Conservation (phyloP, 768 basidiomycete genomes). For the Leccinum variicolor region DNA sequence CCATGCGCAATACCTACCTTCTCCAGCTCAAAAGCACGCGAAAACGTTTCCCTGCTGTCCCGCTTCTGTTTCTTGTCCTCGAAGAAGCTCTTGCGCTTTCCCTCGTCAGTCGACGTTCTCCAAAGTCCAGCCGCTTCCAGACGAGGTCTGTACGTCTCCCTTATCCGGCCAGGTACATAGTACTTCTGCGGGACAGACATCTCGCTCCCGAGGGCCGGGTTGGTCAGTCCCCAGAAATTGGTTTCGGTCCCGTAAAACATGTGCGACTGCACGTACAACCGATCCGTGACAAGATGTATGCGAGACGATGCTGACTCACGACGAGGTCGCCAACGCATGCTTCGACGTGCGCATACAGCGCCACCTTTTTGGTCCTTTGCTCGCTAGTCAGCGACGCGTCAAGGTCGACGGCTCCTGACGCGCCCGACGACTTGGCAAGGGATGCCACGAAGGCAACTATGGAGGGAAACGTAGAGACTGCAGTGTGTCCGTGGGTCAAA, state of each 20-base stretch:
- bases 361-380: conserved; percentile 53
- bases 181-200: conserved; percentile 70
- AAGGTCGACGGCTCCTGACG: conserved; percentile 38
- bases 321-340: conserved; percentile 66
- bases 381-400: conserved; percentile 44
- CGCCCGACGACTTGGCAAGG: conserved; percentile 34
- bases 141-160: conserved; percentile 51
- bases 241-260: conserved; percentile 56
- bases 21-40: conserved; percentile 59
- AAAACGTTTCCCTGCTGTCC: conserved; percentile 38
- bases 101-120: conserved; percentile 39
- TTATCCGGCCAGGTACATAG: conserved; percentile 65
- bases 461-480: conserved; percentile 49
- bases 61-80: conserved; percentile 31
- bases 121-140: conserved; percentile 66
- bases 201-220: conserved; percentile 50
- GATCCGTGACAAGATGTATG: conserved; percentile 1
- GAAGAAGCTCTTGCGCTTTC: conserved; percentile 40
- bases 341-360: conserved; percentile 66
- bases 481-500: conserved; percentile 53
- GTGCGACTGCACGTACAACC: conserved; percentile 46
- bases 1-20: conserved; percentile 36
- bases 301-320: conserved; percentile 40
- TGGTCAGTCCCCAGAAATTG: conserved; percentile 62
- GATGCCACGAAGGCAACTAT: conserved; percentile 65